Base-by-base conservation (phyloP, 345 rosid species). In the Populus euphratica region DNA sequence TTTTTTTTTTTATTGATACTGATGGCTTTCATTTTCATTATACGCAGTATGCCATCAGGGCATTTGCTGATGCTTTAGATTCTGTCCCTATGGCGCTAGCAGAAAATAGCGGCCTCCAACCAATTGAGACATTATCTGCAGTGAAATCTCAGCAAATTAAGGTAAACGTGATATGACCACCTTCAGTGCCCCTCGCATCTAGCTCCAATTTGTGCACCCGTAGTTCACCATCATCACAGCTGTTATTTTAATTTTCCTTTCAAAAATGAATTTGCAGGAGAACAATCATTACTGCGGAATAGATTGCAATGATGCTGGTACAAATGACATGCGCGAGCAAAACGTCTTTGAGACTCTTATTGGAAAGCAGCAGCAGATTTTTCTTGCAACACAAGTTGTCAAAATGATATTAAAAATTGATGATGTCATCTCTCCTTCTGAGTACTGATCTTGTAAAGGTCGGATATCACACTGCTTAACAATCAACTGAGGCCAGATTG, bases 321-420 rank as follows among this genome's bases (percentile, higher is more conserved):
- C 98, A n/a, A 94, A 92, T 59, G 92, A 96, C 85, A 94, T 96
- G 98, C 82, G 89, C 8, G 91, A 94, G 80, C 99, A 94, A 76
- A 81, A 91, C 31, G 98, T 96, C 27, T 96, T 94, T 33, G 98
- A 94, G 88, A 91, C 97, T n/a, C 80, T 92, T 86, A 96, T 94
- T 4, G 99, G 99, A 69, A 94, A 94, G 88, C 94, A 96, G 85
- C 98, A 93, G 83, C 99, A 96, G 88, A 90, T 93, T 68, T 83
- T 96, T 67, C 92, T 96, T 47, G 98, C 99, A n/a, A 96, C 98
- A 12, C 98, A 96, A 82, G 99, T 96, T 65, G 98, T 96, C 49
- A 96, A 96, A 87, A 96, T 96, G 99, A 92, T 96, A 21, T 76
- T 96, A 72, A 96, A 96, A 85, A 96, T 94, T 38, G 99, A 96